Evolutionary conservation across 108 stramenopile genomes (phyloP).

Genomic region (Schizochytrium sp.): DNA sequence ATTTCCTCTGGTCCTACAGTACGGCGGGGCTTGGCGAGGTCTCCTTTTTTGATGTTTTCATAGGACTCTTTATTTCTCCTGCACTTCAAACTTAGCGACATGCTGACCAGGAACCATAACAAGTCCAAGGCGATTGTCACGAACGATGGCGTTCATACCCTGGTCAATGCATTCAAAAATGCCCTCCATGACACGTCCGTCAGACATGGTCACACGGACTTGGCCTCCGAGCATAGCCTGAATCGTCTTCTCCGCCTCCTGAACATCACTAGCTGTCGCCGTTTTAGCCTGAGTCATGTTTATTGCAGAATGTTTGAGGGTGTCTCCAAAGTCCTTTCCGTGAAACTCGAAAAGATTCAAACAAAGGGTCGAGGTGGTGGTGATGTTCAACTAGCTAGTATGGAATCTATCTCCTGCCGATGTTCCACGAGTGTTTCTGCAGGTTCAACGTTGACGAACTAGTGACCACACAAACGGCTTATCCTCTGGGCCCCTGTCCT

Average conservation of each 20-base stretch:
- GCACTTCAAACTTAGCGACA: constrained; percentile 43
- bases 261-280: too few relatives aligned
- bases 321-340: too few relatives aligned
- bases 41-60: neutral
- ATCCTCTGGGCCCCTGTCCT: too few relatives aligned
- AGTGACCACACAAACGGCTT: too few relatives aligned
- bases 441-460: too few relatives aligned
- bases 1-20: neutral
- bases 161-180: constrained; percentile 51
- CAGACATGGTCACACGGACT: constrained; percentile 41
- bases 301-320: too few relatives aligned
- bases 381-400: too few relatives aligned
- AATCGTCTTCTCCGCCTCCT: constrained; percentile 12
- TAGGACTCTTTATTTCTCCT: neutral
- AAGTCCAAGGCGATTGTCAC: neutral
- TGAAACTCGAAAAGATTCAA: too few relatives aligned
- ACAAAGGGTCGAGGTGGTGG: too few relatives aligned
- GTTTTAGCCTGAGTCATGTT: too few relatives aligned
- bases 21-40: neutral
- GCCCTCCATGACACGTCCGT: constrained; percentile 26
- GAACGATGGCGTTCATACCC: constrained; percentile 46
- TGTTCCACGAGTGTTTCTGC: too few relatives aligned
- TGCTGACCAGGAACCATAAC: constrained; percentile 51
- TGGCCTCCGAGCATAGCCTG: neutral
- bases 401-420: too few relatives aligned